Percentiles rank a stretch among this genome's conserved stretches.
Evolutionary conservation across 208 protist genomes (phyloP).

Genomic region (Trypanosoma theileri): DNA sequence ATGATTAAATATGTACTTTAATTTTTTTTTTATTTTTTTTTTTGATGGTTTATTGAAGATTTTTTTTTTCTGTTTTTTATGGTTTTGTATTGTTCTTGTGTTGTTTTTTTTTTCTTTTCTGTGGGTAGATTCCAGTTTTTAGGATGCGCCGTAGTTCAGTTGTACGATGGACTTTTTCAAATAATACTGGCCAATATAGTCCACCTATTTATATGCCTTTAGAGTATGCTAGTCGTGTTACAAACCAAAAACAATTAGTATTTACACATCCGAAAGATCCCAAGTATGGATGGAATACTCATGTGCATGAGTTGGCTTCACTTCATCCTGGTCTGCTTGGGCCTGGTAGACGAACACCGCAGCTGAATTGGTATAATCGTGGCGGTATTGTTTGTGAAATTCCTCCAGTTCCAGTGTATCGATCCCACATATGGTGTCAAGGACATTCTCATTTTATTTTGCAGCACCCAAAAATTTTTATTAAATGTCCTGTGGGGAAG

Average conservation of each 20-base stretch:
- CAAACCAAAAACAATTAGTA: constrained; percentile 73
- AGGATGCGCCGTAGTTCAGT: constrained; percentile 54
- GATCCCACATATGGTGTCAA: constrained; percentile 86
- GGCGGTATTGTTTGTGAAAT: constrained; percentile 89
- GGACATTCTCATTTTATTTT: constrained; percentile 79
- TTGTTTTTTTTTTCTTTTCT: constrained; percentile 19
- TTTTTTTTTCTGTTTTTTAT: constrained; percentile 5
- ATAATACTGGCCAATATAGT: constrained; percentile 82
- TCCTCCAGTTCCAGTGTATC: constrained; percentile 84
- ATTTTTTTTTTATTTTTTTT: constrained; percentile 13
- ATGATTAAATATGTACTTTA: constrained; percentile 10
- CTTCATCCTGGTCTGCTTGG: constrained; percentile 78
- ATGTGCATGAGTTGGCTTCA: constrained; percentile 68
- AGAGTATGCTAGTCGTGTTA: constrained; percentile 83
- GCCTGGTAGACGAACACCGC: constrained; percentile 73
- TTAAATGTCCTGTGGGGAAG: constrained; percentile 78
- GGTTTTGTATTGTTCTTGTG: constrained; percentile 4
- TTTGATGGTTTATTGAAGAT: constrained; percentile 10
- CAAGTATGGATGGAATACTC: constrained; percentile 86
- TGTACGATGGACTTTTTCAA: constrained; percentile 65
- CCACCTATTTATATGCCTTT: constrained; percentile 85
- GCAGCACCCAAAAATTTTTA: constrained; percentile 89
- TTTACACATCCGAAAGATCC: constrained; percentile 85
- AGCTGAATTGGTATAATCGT: constrained; percentile 74
- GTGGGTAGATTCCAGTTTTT: neutral